Base-by-base conservation (phyloP, 768 basidiomycete species). In the Chalciporus sphaerocephalus region DNA sequence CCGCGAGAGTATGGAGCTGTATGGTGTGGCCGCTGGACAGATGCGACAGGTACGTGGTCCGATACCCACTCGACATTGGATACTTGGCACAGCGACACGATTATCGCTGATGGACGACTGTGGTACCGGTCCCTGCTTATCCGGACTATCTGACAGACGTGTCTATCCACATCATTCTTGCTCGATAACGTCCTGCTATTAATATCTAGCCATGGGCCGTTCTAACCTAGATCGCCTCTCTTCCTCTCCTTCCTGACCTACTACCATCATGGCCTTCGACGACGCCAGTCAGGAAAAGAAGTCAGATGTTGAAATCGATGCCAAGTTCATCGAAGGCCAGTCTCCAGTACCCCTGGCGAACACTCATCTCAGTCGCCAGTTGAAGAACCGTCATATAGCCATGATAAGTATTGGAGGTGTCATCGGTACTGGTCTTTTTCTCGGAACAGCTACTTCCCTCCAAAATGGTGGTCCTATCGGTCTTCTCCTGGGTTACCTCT, bases 391-490 rank as follows among this genome's bases (percentile, higher is more conserved):
- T 6, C 66, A 67, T 52, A 55, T 67, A 3, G 62, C 67, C 39
- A 67, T 67, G 66, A 69, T 67, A n/a, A 63, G 62, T 51, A 58
- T 65, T 0, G 64, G 59, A 32, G 66, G 71, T 46, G 73, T 72
- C 36, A 73, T 73, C 10, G 74, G 74, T 18, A 74, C 73, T 0
- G 60, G 65, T 23, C 57, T 70, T 13, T 67, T 69, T 52, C 62
- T 68, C 10, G 65, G 64, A 8, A 61, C 65, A 1, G 71, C 62
- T 6, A 33, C 54, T 6, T 63, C 71, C 7, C 61, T 76, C 32
- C 44, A 36, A 42, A 57, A 65, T 12, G 76, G 74, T 41, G 75
- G 76, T 36, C 75, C 75, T 2, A 11, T 78, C 2, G 75, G 75
- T n/a, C 53, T 76, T 30, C 58, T 76, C 10, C 57, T 76, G 17